A percentile compares a stretch with the other conserved stretches of the same genome.
Evolutionary conservation across 106 monocot species (phyloP).

Genomic region (Phalaenopsis equestris): DNA sequence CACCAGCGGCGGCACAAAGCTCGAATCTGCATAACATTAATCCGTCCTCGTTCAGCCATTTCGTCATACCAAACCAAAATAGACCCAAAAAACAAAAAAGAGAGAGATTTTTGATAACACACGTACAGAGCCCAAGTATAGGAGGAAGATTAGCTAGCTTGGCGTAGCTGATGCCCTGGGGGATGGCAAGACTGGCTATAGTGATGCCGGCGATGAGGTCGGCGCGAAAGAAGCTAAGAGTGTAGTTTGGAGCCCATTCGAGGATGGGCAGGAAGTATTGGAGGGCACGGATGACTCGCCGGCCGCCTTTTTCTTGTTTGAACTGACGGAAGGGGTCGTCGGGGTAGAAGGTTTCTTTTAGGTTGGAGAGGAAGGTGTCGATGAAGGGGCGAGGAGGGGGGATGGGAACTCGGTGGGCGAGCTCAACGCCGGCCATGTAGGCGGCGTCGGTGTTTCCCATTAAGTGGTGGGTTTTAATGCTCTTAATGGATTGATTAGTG

Average conservation of each 20-base stretch:
- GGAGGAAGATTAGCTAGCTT: constrained; percentile 91
- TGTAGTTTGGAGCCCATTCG: constrained; percentile 59
- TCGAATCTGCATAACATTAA: constrained; percentile 45
- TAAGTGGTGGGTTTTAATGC: not conserved
- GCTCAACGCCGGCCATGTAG: constrained; percentile 21
- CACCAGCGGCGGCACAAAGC: constrained; percentile 90
- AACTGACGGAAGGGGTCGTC: constrained; percentile 78
- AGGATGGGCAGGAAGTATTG: constrained; percentile 63
- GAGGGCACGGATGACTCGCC: constrained; percentile 27
- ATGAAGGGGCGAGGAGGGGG: constrained; percentile 51
- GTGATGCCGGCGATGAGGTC: constrained; percentile 80
- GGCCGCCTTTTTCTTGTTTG: constrained; percentile 25
- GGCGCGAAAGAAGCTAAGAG: constrained; percentile 39
- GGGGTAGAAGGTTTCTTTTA: constrained; percentile 87
- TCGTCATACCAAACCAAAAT: no score
- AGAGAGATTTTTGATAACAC: no score
- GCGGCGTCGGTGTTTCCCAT: constrained; percentile 1
- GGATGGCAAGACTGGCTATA: constrained; percentile 87
- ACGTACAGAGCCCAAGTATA: constrained; percentile 74
- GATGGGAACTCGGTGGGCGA: constrained; percentile 55
- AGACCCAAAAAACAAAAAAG: no score
- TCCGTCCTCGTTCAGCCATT: not conserved
- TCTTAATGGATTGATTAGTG: not conserved
- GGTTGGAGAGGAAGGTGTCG: constrained; percentile 40
- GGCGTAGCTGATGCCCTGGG: constrained; percentile 97